These are phyloP conservation scores for Fusarium denticulatum DNA, from an alignment of 2,329 filamentous ascomycete species.

Conservation along the genomic window DNA sequence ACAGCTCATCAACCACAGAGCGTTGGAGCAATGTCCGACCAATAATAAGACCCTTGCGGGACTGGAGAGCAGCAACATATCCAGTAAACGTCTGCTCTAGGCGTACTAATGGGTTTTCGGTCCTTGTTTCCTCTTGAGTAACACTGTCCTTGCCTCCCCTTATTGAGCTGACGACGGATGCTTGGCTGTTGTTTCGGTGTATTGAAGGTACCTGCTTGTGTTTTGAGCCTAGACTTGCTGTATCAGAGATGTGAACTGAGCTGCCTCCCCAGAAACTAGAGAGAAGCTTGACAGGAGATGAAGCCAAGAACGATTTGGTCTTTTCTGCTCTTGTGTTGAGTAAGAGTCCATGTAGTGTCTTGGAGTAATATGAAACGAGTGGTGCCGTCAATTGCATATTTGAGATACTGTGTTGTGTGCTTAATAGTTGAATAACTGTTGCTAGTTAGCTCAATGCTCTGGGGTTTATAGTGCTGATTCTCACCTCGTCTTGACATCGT, in stretches of 20 bases:
- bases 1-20: slow-evolving; percentile 75
- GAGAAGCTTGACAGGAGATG: slow-evolving; percentile 91
- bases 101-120: slow-evolving; percentile 73
- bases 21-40: slow-evolving; percentile 79
- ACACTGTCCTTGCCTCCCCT: slow-evolving; percentile 54
- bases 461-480: slow-evolving; percentile 37
- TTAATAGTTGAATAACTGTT: slow-evolving; percentile 76
- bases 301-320: slow-evolving; percentile 74
- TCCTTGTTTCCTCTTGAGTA: slow-evolving; percentile 59
- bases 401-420: slow-evolving; percentile 73
- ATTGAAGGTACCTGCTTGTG: slow-evolving; percentile 54
- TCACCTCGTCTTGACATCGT: slow-evolving; percentile 79
- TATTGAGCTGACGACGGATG: slow-evolving; percentile 66
- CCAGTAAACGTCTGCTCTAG: slow-evolving; percentile 87
- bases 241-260: slow-evolving; percentile 54
- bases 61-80: slow-evolving; percentile 83
- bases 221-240: slow-evolving; percentile 47
- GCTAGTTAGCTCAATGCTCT: slow-evolving; percentile 46
- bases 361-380: slow-evolving; percentile 80
- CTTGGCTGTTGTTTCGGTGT: slow-evolving; percentile 58
- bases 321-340: slow-evolving; percentile 71
- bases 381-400: slow-evolving; percentile 73
- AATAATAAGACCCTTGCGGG: slow-evolving; percentile 86
- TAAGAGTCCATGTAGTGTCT: slow-evolving; percentile 76
- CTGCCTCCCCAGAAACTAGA: slow-evolving; percentile 80